Base-by-base conservation (phyloP, 2,329 filamentous ascomycete genomes). In the Nigrospora sphaerica region DNA sequence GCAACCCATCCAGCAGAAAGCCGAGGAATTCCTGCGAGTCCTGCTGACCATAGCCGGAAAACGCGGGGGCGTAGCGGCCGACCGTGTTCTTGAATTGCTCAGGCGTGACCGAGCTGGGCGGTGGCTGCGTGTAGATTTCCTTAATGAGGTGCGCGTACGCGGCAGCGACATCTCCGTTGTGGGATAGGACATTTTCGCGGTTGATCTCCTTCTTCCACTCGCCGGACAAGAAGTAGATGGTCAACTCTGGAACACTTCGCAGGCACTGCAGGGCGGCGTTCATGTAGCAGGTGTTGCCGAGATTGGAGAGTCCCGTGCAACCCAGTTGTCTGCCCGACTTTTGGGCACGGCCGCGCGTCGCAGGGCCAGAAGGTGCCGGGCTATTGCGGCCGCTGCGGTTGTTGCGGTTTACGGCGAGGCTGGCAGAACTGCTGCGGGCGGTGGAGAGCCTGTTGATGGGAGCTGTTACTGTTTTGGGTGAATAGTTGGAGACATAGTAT, bases 251-350 rank as follows among this genome's bases (percentile, higher is more conserved):
- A 0, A 96, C 90, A 56, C 88, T 95, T 43, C 92, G 83, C 44
- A 98, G 81, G 63, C 93, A 98, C 63, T 98, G 93, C 46, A 97
- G 73, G 11, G 93, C 93, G 18, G 92, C 95, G 66, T 97, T 97
- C 91, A 97, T 96, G 69, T 98, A 98, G 68, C 93, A 98, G 0
- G 93, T 97, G 60, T 98, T 98, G 42, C 93, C 93, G 13, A 98
- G 71, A 60, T 98, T 98, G 52, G 80, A 82, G 44, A 98, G 71
- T 32, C 93, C 93, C 37, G 91, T 86, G 36, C 84, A 85, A 32
- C 93, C 93, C 32, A 82, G 67, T 12, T 81, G 80, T 51, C 83
- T 81, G 11, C 86, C 86, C 35, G 82, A 79, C 54, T 81, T 85
- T 52, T 81, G 80, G 9, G 78, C 70, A 47, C 88, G 79, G 37